Conservation (phyloP, 2,329 filamentous ascomycete species). For the Rhynchosporium agropyri region DNA sequence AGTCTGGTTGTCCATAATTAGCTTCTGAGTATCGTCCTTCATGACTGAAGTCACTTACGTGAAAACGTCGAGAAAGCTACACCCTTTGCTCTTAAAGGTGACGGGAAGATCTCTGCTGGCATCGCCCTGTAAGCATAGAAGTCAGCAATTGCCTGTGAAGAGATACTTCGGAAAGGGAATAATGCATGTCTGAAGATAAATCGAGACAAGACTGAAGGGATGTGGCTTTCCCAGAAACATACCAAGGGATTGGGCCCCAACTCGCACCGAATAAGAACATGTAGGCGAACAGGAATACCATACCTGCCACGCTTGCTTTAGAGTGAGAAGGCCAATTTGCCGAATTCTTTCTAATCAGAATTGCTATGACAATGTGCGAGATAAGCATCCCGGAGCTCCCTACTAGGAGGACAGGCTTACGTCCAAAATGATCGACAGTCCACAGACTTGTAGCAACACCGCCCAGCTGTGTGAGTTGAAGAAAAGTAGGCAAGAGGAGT, state of each 20-base stretch:
- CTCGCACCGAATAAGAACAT: conserved; percentile 40
- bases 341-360: conserved; percentile 46
- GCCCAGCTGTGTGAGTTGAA: conserved; percentile 69
- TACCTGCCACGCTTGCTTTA: conserved; percentile 46
- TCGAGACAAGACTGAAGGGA: no score
- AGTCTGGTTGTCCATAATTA: conserved; percentile 46
- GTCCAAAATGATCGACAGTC: conserved; percentile 66
- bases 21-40: not conserved
- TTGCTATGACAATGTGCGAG: conserved; percentile 60
- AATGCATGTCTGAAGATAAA: no score
- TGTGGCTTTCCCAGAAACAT: no score
- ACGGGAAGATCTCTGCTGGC: conserved; percentile 46
- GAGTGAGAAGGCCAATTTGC: conserved; percentile 45
- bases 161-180: no score
- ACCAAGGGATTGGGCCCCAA: conserved; percentile 43
- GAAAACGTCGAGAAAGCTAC: conserved; percentile 42
- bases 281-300: conserved; percentile 43
- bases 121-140: conserved; percentile 21
- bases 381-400: conserved; percentile 68
- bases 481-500: conserved; percentile 55
- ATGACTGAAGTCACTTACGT: not conserved
- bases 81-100: conserved; percentile 46
- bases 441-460: conserved; percentile 66
- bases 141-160: no score
- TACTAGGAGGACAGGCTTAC: conserved; percentile 60